A percentile compares a stretch with the other conserved stretches of the same genome.
These are phyloP conservation scores for Alternaria sp. DNA, from an alignment of 2,329 filamentous ascomycete species.

Conservation along the genomic window DNA sequence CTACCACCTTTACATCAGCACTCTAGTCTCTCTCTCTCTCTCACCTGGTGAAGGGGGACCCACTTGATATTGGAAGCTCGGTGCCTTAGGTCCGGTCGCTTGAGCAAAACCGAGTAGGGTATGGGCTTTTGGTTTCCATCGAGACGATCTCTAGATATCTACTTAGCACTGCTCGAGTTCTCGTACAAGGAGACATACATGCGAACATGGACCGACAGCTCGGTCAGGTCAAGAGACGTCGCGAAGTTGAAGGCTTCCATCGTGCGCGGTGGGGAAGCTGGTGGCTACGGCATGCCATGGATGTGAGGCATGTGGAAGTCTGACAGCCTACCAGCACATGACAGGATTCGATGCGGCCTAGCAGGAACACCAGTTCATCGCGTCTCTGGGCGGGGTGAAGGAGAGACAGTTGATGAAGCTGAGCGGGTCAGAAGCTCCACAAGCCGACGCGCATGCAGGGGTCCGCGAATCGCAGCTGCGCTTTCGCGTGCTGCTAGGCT, in stretches of 20 bases:
- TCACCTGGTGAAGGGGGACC: slow-evolving; percentile 11
- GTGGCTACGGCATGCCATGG: slow-evolving; percentile 38
- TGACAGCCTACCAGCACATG: slow-evolving; percentile 6
- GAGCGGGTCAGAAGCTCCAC: slow-evolving; percentile 10
- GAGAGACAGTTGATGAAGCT: slow-evolving; percentile 6
- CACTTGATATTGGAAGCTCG: slow-evolving; percentile 85
- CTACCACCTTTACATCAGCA: slow-evolving; percentile 54
- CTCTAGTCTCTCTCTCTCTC: background rate
- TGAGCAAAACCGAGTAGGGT: slow-evolving; percentile 79
- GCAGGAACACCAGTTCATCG: slow-evolving; percentile 7
- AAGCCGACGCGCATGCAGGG: slow-evolving; percentile 22
- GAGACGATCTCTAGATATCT: slow-evolving; percentile 69
- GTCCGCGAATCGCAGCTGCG: slow-evolving; percentile 24
- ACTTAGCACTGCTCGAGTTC: slow-evolving; percentile 28
- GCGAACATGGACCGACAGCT: slow-evolving; percentile 70
- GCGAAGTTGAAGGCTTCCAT: slow-evolving; percentile 99
- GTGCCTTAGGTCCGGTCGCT: slow-evolving; percentile 82
- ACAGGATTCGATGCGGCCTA: background rate
- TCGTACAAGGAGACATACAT: slow-evolving; percentile 59
- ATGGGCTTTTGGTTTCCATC: slow-evolving; percentile 81
- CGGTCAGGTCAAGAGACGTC: slow-evolving; percentile 81
- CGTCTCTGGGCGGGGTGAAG: slow-evolving; percentile 17
- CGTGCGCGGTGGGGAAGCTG: slow-evolving; percentile 31
- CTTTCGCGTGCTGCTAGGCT: slow-evolving; percentile 31
- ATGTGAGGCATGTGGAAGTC: slow-evolving; percentile 11